Base-by-base conservation (phyloP, 768 basidiomycete species). In the Termitomyces sp. region DNA sequence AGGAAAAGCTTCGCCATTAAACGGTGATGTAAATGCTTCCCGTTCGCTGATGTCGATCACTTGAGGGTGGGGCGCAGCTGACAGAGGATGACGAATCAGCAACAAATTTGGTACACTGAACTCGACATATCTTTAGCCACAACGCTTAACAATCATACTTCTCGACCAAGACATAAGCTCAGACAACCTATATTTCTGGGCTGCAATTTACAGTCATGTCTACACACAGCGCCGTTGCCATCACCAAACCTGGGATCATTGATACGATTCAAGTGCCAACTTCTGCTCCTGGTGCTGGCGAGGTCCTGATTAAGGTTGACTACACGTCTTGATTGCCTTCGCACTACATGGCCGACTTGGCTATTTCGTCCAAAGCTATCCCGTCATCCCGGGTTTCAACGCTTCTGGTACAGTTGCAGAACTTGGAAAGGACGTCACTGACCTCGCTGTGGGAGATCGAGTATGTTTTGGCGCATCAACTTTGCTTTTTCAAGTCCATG, bases 201-300 rank as follows among this genome's bases (percentile, higher is more conserved):
- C 20, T 16, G 13, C 53, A 46, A 18, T 33, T 22, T 33, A 40
- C 14, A 28, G 20, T 51, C 56, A 74, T 72, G 70, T 48, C 72
- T 52, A 77, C 69, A 2, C 79, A 82, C 60, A 71, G 64, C 10
- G 79, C 75, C 10, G 68, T 80, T 47, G 79, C 76, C 8, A 68
- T 72, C 6, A 70, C 66, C 7, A 61, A 74, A 35, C 63, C 68
- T 55, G 73, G 75, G 6, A 63, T 67, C 5, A 59, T 77, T 36
- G 74, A 75, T 24, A 70, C 49, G 9, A 69, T 75, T n/a, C 64
- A 68, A 30, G 62, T 75, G 24, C 60, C 66, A 20, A 76, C 75
- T 11, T 32, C 43, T 16, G 57, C 43, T n/a, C 76, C 75, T 14
- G 66, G 65, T 11, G 54, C 61, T 1, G 70, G 67, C 14, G 66